Conservation (phyloP, 345 rosid species). For the Physaria fendleri region DNA sequence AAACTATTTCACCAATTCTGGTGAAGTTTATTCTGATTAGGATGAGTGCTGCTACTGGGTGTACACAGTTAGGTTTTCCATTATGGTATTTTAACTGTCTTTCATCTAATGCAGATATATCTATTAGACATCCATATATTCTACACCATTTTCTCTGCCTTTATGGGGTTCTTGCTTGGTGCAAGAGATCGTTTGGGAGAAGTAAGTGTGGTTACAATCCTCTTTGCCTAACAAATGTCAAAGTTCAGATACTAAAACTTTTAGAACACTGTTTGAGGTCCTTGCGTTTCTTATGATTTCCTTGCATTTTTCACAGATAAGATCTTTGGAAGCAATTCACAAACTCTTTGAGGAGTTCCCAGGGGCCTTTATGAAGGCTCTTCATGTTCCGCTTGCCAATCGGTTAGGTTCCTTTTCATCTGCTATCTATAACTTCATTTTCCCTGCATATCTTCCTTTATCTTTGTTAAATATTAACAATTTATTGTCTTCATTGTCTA, state of each 20-base stretch:
- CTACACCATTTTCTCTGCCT: slow-evolving; percentile 79
- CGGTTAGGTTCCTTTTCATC: slow-evolving; percentile 40
- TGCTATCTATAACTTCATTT: slow-evolving; percentile 5
- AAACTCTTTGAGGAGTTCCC: slow-evolving; percentile 86
- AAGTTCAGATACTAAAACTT: neutral
- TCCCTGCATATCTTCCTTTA: neutral
- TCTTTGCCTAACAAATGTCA: slow-evolving; percentile 2
- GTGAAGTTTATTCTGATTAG: slow-evolving; percentile 16
- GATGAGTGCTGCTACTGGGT: slow-evolving; percentile 3
- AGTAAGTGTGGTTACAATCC: slow-evolving; percentile 37
- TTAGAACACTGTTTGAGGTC: slow-evolving; percentile 4
- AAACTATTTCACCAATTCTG: too few relatives aligned
- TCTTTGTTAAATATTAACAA: slow-evolving; percentile 8
- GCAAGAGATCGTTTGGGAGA: slow-evolving; percentile 98
- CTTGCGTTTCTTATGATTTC: slow-evolving; percentile 11
- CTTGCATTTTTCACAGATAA: slow-evolving; percentile 50
- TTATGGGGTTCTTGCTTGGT: slow-evolving; percentile 91
- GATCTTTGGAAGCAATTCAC: slow-evolving; percentile 88
- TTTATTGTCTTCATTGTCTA: slow-evolving; percentile 4
- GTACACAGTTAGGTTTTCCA: slow-evolving; percentile 5
- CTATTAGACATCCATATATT: slow-evolving; percentile 74
- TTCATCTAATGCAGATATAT: slow-evolving; percentile 57
- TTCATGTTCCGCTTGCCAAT: slow-evolving; percentile 52
- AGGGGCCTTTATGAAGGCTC: slow-evolving; percentile 60
- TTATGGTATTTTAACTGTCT: slow-evolving; percentile 13